phyloP scores from a whole-genome alignment of 208 protist genomes.

The Trypanosoma conorhini region DNA sequence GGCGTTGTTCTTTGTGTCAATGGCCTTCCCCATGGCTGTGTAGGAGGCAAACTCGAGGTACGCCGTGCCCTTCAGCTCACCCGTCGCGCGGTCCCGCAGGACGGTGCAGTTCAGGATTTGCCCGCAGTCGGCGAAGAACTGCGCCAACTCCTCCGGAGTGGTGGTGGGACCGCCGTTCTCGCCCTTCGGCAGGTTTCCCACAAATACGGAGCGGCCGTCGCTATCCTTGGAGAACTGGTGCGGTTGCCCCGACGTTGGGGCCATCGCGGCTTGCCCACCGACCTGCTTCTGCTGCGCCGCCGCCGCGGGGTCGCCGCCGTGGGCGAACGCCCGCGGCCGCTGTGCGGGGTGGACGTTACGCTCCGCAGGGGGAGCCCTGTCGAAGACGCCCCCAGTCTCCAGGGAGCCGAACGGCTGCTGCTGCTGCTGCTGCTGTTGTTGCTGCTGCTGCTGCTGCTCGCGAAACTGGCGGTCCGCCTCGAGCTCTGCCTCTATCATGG shows the following conservation, averaged over 20 bases:
- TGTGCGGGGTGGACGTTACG: background rate
- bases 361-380: slow-evolving; percentile 1
- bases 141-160: slow-evolving; percentile 77
- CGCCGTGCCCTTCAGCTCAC: slow-evolving; percentile 81
- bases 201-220: slow-evolving; percentile 85
- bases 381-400: slow-evolving; percentile 12
- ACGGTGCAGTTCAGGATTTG: slow-evolving; percentile 84
- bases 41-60: slow-evolving; percentile 86
- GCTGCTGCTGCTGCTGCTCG: slow-evolving; percentile 33
- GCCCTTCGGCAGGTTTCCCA: slow-evolving; percentile 76
- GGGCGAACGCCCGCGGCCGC: background rate
- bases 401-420: slow-evolving; percentile 27
- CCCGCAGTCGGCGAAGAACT: slow-evolving; percentile 84
- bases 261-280: slow-evolving; percentile 4
- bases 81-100: slow-evolving; percentile 72
- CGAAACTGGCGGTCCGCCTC: slow-evolving; percentile 61
- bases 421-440: slow-evolving; percentile 36
- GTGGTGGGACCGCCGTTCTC: slow-evolving; percentile 61
- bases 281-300: slow-evolving; percentile 17
- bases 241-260: slow-evolving; percentile 32
- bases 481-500: slow-evolving; percentile 75
- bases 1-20: slow-evolving; percentile 85
- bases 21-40: slow-evolving; percentile 76
- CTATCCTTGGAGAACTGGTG: slow-evolving; percentile 79
- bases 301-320: slow-evolving; percentile 7